Conservation (phyloP, 2,329 filamentous ascomycete species). For the Pseudogymnoascus sp. region DNA sequence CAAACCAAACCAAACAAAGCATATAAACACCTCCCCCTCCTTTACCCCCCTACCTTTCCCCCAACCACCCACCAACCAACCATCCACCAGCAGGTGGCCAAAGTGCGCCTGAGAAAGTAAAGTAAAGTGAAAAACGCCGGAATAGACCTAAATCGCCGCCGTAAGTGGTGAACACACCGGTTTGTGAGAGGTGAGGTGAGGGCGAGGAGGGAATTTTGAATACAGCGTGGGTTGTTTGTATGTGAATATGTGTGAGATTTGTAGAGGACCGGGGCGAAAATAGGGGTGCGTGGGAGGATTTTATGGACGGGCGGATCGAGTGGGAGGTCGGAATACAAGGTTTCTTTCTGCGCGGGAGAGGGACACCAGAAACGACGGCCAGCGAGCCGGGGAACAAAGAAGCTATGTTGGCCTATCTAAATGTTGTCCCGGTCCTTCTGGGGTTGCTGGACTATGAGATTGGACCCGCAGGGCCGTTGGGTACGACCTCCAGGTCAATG, state of each 20-base stretch:
- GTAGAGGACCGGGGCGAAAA: not conserved
- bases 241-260: not conserved
- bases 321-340: not conserved
- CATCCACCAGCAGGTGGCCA: too few relatives aligned
- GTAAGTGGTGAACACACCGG: not conserved
- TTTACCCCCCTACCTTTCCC: too few relatives aligned
- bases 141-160: not conserved
- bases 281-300: not conserved
- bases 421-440: not conserved
- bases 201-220: not conserved
- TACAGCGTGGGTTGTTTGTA: not conserved
- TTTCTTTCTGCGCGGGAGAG: not conserved
- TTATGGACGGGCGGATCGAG: not conserved
- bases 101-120: too few relatives aligned
- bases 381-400: not conserved
- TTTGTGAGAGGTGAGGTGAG: not conserved
- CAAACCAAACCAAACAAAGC: too few relatives aligned
- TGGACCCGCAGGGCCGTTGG: constrained; percentile 18
- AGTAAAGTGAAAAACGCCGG: not conserved
- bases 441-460: constrained; percentile 11
- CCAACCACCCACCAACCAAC: too few relatives aligned
- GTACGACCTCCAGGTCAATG: constrained; percentile 47
- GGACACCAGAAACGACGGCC: not conserved
- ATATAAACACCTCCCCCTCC: too few relatives aligned
- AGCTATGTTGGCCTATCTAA: not conserved